Conservation (phyloP, 345 rosid genomes). For the Gossypium arboreum region DNA sequence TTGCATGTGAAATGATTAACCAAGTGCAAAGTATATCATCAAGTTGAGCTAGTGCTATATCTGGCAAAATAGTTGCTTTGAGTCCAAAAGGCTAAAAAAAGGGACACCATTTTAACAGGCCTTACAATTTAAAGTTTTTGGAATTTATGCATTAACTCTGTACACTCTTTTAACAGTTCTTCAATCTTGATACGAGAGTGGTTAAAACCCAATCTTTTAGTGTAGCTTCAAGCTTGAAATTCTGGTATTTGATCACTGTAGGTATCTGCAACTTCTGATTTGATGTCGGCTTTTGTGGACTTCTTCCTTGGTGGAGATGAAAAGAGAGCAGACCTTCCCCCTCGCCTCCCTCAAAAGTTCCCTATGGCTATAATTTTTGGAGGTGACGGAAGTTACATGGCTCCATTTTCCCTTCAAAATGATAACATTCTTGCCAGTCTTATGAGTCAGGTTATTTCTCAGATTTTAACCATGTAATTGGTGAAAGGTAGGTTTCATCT, state of each 20-base stretch:
- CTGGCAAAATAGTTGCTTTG: neutral
- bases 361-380: conserved; percentile 86
- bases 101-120: neutral
- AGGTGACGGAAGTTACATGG: conserved; percentile 98
- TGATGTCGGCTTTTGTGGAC: conserved; percentile 93
- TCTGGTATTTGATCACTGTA: conserved; percentile 22
- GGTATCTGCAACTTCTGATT: conserved; percentile 98
- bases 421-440: conserved; percentile 89
- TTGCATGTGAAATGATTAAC: neutral
- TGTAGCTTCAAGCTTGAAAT: neutral
- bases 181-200: neutral
- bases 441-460: conserved; percentile 73
- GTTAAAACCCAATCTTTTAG: neutral
- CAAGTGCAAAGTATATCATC: neutral
- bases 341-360: conserved; percentile 67
- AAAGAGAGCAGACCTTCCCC: conserved; percentile 87
- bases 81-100: neutral
- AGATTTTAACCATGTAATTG: neutral
- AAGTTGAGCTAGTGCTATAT: neutral
- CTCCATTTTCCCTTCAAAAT: conserved; percentile 89
- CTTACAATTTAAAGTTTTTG: neutral
- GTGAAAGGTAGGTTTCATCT: neutral
- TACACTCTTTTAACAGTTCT: neutral
- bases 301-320: conserved; percentile 99
- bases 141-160: neutral